Percentiles rank a stretch among this genome's conserved stretches.
Conservation (phyloP, 768 basidiomycete species). For the Brasilioporus rufonigricans region DNA sequence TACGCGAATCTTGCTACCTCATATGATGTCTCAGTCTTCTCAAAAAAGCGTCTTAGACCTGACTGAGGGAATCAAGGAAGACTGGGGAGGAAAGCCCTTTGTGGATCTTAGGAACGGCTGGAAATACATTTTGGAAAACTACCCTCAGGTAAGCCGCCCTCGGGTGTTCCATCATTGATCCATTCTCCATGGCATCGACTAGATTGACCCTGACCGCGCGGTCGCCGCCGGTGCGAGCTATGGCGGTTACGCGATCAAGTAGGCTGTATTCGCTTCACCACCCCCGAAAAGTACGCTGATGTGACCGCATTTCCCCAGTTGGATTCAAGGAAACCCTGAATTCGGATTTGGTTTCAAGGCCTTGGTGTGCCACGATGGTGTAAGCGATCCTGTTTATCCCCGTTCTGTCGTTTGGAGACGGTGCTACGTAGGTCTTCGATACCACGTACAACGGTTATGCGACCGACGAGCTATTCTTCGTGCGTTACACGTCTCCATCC, state of each 20-base stretch:
- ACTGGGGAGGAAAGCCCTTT: conserved; percentile 88
- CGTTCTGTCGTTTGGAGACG: background rate
- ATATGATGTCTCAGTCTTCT: background rate
- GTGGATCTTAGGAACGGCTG: conserved; percentile 74
- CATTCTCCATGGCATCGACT: background rate
- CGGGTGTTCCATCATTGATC: background rate
- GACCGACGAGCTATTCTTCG: conserved; percentile 92
- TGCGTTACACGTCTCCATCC: conserved; percentile 36
- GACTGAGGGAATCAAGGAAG: conserved; percentile 75
- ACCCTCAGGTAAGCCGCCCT: conserved; percentile 57
- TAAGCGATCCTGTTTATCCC: conserved; percentile 32
- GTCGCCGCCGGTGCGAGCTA: conserved; percentile 82
- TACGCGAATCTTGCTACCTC: conserved; percentile 19
- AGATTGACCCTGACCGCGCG: conserved; percentile 69
- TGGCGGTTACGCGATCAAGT: conserved; percentile 92
- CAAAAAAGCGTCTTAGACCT: conserved; percentile 45
- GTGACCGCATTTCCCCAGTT: conserved; percentile 44
- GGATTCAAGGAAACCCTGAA: conserved; percentile 94
- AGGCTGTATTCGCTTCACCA: conserved; percentile 14
- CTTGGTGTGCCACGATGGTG: conserved; percentile 89
- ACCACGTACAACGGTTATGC: conserved; percentile 77
- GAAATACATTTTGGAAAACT: conserved; percentile 62
- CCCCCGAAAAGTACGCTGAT: background rate
- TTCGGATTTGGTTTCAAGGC: conserved; percentile 89
- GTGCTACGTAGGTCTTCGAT: conserved; percentile 60